Evolutionary conservation across 2,329 filamentous ascomycete species (phyloP).

Genomic region (Arthrinium puccinioides): DNA sequence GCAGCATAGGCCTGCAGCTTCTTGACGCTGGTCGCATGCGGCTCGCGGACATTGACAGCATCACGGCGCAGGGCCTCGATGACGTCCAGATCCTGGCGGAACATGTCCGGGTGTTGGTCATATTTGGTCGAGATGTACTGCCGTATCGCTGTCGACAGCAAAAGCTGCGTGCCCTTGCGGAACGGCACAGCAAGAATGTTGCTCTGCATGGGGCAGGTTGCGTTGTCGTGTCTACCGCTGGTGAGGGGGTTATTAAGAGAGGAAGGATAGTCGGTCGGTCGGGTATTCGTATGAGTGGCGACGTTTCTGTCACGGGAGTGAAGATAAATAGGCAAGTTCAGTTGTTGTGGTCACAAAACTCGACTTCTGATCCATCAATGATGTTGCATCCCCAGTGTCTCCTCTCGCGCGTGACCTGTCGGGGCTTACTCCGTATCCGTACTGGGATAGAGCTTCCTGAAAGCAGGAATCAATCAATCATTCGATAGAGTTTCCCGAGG

Average conservation of each 20-base stretch:
- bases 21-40: conserved; percentile 77
- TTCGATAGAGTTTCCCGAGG: neutral
- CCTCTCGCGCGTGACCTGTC: no score
- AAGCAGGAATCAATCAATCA: neutral
- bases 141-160: conserved; percentile 75
- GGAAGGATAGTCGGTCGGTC: no score
- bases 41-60: conserved; percentile 82
- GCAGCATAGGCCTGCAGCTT: conserved; percentile 89
- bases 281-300: no score
- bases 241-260: no score
- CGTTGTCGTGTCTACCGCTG: neutral
- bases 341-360: neutral
- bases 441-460: neutral
- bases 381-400: no score
- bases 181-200: conserved; percentile 79
- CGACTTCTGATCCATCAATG: no score
- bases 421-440: no score
- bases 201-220: conserved; percentile 3
- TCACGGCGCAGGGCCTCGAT: conserved; percentile 79
- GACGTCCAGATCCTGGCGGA: conserved; percentile 73
- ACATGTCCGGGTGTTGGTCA: conserved; percentile 98
- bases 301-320: neutral
- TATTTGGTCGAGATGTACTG: conserved; percentile 97
- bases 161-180: conserved; percentile 72
- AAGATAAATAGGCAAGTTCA: neutral